Percentiles rank a stretch among this genome's conserved stretches.
Evolutionary conservation across 2,329 filamentous ascomycete genomes (phyloP).

Genomic region (Passalora sequoiae): DNA sequence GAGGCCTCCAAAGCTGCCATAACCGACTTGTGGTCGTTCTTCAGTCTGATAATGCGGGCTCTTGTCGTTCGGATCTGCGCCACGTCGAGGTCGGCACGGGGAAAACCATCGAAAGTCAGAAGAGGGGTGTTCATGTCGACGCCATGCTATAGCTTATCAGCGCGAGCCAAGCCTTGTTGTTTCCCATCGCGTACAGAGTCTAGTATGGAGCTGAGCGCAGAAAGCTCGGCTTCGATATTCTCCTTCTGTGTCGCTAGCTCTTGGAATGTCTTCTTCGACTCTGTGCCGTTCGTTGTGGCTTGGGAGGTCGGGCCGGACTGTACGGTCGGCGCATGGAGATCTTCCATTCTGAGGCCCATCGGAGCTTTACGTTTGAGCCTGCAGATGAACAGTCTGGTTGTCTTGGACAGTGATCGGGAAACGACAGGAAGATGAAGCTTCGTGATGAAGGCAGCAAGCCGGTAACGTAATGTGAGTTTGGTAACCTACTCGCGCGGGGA

Average conservation of each 20-base stretch:
- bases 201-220: constrained; percentile 77
- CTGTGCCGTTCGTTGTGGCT: constrained; percentile 41
- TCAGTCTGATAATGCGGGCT: constrained; percentile 78
- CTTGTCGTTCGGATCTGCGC: constrained; percentile 94
- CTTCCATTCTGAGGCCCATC: constrained; percentile 59
- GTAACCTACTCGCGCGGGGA: no score
- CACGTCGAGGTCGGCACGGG: constrained; percentile 87
- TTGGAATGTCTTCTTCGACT: constrained; percentile 59
- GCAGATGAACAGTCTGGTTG: not conserved
- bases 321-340: constrained; percentile 65
- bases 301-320: constrained; percentile 64
- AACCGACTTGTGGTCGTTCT: constrained; percentile 88
- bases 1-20: constrained; percentile 79
- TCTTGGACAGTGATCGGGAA: not conserved
- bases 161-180: constrained; percentile 3
- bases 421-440: not conserved
- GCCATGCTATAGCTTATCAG: constrained; percentile 62
- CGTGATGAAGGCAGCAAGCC: constrained; percentile 5
- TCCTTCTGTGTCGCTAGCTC: constrained; percentile 84
- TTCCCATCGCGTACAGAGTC: constrained; percentile 61
- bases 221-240: constrained; percentile 77
- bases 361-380: not conserved
- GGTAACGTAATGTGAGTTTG: constrained; percentile 8
- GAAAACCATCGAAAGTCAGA: constrained; percentile 84
- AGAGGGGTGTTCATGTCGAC: constrained; percentile 89